Conservation (phyloP, 768 basidiomycete species). For the Grammothele lineata region DNA sequence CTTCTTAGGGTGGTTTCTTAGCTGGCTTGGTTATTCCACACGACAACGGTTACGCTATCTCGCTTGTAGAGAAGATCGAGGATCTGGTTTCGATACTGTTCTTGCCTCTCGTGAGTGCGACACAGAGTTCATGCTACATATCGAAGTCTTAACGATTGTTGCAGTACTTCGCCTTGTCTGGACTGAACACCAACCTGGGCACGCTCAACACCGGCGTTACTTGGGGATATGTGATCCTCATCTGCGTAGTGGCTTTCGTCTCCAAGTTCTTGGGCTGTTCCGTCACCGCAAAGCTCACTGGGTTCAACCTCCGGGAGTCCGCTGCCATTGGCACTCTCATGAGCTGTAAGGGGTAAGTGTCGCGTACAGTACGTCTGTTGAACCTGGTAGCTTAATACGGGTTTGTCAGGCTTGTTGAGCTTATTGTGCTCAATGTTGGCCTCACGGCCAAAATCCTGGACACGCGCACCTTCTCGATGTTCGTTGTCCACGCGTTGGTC, state of each 20-base stretch:
- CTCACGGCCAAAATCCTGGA: constrained; percentile 61
- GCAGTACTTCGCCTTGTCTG: constrained; percentile 78
- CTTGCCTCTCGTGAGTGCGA: constrained; percentile 61
- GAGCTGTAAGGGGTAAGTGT: constrained; percentile 84
- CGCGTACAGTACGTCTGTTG: no score
- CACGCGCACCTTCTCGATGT: constrained; percentile 79
- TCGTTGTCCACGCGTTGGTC: constrained; percentile 74
- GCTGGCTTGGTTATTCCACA: constrained; percentile 81
- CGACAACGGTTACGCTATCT: constrained; percentile 76
- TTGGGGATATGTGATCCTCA: constrained; percentile 79
- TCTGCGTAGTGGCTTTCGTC: constrained; percentile 69
- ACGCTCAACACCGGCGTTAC: constrained; percentile 63
- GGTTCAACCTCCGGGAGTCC: constrained; percentile 73
- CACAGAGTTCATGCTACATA: no score
- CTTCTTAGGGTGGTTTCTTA: constrained; percentile 62
- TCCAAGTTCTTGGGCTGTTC: constrained; percentile 79
- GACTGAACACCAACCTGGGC: constrained; percentile 76
- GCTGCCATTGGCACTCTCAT: constrained; percentile 84
- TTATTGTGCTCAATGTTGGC: constrained; percentile 91
- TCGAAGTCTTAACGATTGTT: constrained; percentile 41
- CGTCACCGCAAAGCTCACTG: constrained; percentile 48
- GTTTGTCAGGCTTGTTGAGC: constrained; percentile 75
- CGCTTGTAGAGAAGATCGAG: constrained; percentile 81
- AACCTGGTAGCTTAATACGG: no score
- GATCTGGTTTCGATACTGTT: constrained; percentile 78